Evolutionary conservation across 2,329 filamentous ascomycete genomes (phyloP), one percentile per base, ranked within the genome.

Genomic region (Colletotrichum eleusines): DNA sequence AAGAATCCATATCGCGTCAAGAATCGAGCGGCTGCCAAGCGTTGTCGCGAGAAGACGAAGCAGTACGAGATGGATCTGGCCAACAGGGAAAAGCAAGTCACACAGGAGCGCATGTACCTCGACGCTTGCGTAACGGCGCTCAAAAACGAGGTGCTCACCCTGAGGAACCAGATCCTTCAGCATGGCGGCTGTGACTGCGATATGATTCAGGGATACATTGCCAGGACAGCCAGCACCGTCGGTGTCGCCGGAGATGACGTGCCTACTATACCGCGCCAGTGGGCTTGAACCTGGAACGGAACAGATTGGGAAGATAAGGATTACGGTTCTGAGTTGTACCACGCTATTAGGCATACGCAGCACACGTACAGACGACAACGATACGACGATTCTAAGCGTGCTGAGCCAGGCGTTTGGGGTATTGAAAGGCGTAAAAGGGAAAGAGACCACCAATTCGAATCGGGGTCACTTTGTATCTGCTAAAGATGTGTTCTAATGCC

Each of bases 11-110:
- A 72, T 20, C 71, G 67, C 9, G 67, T 71, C 26, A 72, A 71
- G n/a, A 72, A 72, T 5, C 71, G 71, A 20, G 71, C 67, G 1
- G 71, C 71, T 1, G 71, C 71, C 20, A 72, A 72, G 59, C 71
- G 71, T 8, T 72, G 71, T 11, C 71, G 71, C 23, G 67, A 72
- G 18, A 72, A 72, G 28, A 71, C 67, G 26, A 72, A 69, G 31
- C 66, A 67, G 23, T 63, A 71, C 28, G 71, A 72, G 28, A 31
- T 63, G 3, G 67, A 72, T 14, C 63, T 72, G 18, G 48, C 42
- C 5, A 62, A 38, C 38, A 58, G 35, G 26, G 71, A 71, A 35
- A 63, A 63, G n/a, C 46, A 59, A 26, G 58, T 71, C 16, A 63
- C 58, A 3, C 9, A 50, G 20, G 59, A 72, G 40, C 67, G 59